phyloP scores from a whole-genome alignment of 495 filamentous ascomycete species.

The Niebla homalea region DNA sequence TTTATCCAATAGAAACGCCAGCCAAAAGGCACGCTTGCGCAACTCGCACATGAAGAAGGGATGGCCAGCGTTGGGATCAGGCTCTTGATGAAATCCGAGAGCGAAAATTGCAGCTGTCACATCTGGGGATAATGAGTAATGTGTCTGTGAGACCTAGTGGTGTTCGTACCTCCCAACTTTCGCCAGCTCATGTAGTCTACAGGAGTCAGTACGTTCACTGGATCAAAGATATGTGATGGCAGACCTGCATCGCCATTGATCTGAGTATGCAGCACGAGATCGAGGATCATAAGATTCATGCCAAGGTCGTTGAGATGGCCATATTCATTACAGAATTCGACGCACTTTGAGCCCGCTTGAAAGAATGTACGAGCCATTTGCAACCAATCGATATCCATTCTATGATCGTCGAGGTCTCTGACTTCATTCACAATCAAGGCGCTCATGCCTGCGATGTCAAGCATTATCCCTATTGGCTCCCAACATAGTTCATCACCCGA shows the following conservation, averaged over 20 bases:
- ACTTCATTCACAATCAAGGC: conserved; percentile 26
- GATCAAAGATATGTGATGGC: too few relatives aligned
- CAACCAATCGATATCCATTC: conserved; percentile 4
- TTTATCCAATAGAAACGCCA: conserved; percentile 39
- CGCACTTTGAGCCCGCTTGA: conserved; percentile 17
- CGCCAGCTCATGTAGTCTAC: conserved; percentile 38
- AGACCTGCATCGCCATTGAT: conserved; percentile 34
- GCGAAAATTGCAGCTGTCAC: conserved; percentile 29
- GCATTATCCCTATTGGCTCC: conserved; percentile 44
- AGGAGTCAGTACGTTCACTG: too few relatives aligned
- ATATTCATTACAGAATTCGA: not conserved
- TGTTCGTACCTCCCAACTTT: not conserved
- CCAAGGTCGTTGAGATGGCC: conserved; percentile 4
- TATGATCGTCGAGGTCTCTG: conserved; percentile 23
- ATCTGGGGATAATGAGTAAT: conserved; percentile 2
- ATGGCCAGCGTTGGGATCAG: conserved; percentile 22
- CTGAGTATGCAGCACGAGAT: conserved; percentile 26
- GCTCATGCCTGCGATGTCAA: conserved; percentile 31
- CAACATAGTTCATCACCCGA: conserved; percentile 42
- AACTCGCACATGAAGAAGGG: conserved; percentile 40
- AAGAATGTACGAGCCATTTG: conserved; percentile 15
- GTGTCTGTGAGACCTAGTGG: conserved; percentile 16
- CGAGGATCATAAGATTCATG: not conserved
- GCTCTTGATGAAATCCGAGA: conserved; percentile 44
- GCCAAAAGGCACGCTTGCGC: conserved; percentile 36